Base-by-base conservation (phyloP, 2,329 filamentous ascomycete species). In the Didymella exigua region DNA sequence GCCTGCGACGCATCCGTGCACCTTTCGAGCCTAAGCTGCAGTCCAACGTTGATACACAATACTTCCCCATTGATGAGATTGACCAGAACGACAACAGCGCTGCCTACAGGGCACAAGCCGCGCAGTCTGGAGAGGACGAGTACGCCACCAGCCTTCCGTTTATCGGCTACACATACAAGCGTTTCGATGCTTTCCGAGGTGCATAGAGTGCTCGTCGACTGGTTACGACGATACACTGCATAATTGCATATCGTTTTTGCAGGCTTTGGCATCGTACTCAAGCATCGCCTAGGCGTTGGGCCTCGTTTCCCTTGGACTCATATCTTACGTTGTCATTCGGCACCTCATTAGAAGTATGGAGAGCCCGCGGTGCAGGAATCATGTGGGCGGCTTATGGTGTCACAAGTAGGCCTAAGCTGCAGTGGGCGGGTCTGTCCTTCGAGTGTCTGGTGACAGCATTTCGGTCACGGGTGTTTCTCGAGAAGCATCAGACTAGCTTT, bases 21-120 rank as follows among this genome's bases (percentile, higher is more conserved):
- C 95, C 95, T 0, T 99, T 99, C 73, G 93, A 98, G 79, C 95
- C 95, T 2, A 91, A 92, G 70, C 82, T 99, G 61, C 89, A 90
- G 57, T 96, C 91, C 60, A 95, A 95, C 75, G 89, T 96, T 68
- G 95, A 99, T 74, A 96, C 95, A 18, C 93, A 93, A 41, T 98
- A 99, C 82, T 99, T 99, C 86, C 95, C 95, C 9, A 97, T 92
- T 47, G 95, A 99, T 72, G 95, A 99, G 77, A 97, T 99, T 72
- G 92, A 96, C 68, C 93, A 98, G 80, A 93, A 92, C 50, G 93
- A 97, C 75, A 96, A 92, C 61, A 91, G 90, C 51, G 95, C 92
- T 21, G 84, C 90, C 62, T 84, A 96, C 69, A 90, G 91, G 74
- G 90, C 90, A 18, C 90, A 96, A 76, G 91, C 90, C 44, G 87